Evolutionary conservation across 164 flowering plant genomes (phyloP), one percentile per base, ranked within the genome.

Genomic region (Berberis thunbergii): DNA sequence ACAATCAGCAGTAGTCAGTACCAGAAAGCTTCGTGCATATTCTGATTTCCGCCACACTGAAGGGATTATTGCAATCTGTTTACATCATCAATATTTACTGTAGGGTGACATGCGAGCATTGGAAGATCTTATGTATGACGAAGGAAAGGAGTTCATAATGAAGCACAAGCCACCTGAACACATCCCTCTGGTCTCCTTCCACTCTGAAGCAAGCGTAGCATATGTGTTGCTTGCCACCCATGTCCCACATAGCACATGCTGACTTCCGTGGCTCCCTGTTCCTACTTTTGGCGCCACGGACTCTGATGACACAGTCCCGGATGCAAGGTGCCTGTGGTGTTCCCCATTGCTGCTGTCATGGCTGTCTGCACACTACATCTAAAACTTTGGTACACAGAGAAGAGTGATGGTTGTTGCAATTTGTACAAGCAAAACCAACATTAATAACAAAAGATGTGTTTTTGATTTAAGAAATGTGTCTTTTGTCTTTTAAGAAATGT

Each of bases 101-200:
- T 42, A 87, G 98, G 98, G 97, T 54, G 98, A 93, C 67, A 85
- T 93, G 45, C 77, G 77, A 60, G 84, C 97, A n/a, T 54, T 93
- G 26, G 97, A 90, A 59, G 97, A 93, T 71, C 86, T 93, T 38
- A 93, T 97, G 3, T 89, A 93, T n/a, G 89, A 90, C 59, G 88
- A 77, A 73, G 66, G 98, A 6, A 85, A 74, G 69, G 94, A 90
- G 58, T 93, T 93, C 74, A 73, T 93, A 45, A 69, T 60, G 57
- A 85, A 80, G 50, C 78, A 93, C 80, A 80, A 79, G 67, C 87
- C 88, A 38, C 95, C 98, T 0, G 73, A 80, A 5, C 49, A 78
- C 3, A 73, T 93, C 49, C 96, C 97, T 41, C 56, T 94, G 6
- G 77, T 94, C 48, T 94, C 95, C 39, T 94, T 94, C 78, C 84